These are phyloP conservation scores for Meredithiella fracta DNA, from an alignment of 2,329 filamentous ascomycete genomes.

Conservation along the genomic window DNA sequence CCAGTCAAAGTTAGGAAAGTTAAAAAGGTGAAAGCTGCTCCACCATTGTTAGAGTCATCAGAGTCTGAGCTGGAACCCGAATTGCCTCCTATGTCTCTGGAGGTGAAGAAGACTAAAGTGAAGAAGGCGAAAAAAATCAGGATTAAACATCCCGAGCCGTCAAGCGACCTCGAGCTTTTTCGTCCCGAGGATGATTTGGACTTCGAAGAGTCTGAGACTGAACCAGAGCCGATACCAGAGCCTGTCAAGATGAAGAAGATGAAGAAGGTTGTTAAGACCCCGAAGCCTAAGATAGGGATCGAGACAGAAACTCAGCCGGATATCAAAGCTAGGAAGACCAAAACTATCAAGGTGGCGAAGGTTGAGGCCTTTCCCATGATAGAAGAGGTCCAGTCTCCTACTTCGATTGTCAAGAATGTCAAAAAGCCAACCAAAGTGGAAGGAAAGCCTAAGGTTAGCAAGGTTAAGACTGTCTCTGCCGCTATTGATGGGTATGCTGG, in stretches of 20 bases:
- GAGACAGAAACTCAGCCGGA: constrained; percentile 13
- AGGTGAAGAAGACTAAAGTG: constrained; percentile 5
- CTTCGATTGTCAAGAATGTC: neutral
- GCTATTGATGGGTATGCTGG: neutral
- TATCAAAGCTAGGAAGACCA: constrained; percentile 4
- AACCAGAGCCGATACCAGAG: constrained; percentile 16
- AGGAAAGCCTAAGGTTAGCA: constrained; percentile 6
- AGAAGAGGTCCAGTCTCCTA: neutral
- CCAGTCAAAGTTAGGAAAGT: neutral
- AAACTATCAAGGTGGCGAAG: constrained; percentile 1
- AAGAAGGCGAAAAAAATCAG: constrained; percentile 4
- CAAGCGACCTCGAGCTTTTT: constrained; percentile 3
- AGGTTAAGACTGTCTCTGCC: constrained; percentile 2
- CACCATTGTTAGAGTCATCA: constrained; percentile 17
- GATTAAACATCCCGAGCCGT: constrained; percentile 4
- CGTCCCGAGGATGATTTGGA: constrained; percentile 3
- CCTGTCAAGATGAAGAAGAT: constrained; percentile 14
- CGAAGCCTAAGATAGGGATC: constrained; percentile 16
- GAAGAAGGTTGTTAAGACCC: constrained; percentile 13
- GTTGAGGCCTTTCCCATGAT: neutral
- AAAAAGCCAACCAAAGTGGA: constrained; percentile 5
- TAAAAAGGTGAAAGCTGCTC: constrained; percentile 7
- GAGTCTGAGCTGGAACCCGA: constrained; percentile 17
- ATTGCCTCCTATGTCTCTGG: constrained; percentile 4
- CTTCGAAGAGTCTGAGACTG: constrained; percentile 1